These are phyloP conservation scores for Leishmania gerbilli DNA, from an alignment of 208 protist genomes.

Conservation along the genomic window DNA sequence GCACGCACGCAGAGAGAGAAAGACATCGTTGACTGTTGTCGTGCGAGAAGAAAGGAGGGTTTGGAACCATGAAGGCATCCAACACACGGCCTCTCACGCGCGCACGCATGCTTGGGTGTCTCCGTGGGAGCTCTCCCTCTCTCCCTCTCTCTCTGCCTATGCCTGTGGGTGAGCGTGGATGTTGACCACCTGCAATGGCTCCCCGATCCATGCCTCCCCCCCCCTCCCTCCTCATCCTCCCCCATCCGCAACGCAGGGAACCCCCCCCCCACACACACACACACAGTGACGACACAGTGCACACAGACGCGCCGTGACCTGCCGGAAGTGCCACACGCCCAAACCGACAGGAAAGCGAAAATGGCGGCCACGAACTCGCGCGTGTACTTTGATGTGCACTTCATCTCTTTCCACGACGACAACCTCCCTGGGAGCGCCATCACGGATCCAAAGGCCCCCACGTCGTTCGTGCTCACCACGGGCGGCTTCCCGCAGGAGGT, in stretches of 20 bases:
- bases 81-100: neutral
- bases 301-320: neutral
- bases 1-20: neutral
- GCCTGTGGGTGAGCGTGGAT: constrained; percentile 11
- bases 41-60: neutral
- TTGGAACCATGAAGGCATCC: neutral
- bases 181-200: neutral
- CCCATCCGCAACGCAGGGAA: neutral
- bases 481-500: constrained; percentile 86
- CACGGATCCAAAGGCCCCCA: constrained; percentile 42
- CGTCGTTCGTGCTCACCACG: constrained; percentile 82
- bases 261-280: too few species aligned
- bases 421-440: constrained; percentile 43
- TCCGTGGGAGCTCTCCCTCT: neutral
- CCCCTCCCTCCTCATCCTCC: neutral
- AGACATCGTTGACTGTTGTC: neutral
- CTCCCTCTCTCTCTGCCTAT: neutral
- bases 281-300: neutral
- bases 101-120: neutral
- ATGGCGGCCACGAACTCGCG: constrained; percentile 24
- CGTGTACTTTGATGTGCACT: constrained; percentile 65
- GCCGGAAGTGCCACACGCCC: neutral
- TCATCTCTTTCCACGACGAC: constrained; percentile 82
- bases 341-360: neutral
- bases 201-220: neutral